Evolutionary conservation across 352 stramenopile species (phyloP).

Genomic region (Pythium biforme): DNA sequence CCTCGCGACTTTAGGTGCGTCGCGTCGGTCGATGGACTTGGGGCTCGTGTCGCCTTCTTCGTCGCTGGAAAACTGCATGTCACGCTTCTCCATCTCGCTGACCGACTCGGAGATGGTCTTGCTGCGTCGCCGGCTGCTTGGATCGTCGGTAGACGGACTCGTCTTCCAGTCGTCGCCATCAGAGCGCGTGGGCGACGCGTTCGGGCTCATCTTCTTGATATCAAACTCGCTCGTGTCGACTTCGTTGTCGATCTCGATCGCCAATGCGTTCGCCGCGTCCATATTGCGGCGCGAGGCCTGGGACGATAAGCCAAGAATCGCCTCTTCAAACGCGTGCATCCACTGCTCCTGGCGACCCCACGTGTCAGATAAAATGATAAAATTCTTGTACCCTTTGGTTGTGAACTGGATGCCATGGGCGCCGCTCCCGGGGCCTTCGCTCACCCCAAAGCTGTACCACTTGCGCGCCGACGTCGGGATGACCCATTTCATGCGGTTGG

Average conservation of each 20-base stretch:
- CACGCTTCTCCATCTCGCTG: slow-evolving; percentile 34
- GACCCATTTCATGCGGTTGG: slow-evolving; percentile 89
- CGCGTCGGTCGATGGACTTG: not conserved
- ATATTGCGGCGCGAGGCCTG: slow-evolving; percentile 56
- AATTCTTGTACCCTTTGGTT: slow-evolving; percentile 88
- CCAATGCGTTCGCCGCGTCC: slow-evolving; percentile 66
- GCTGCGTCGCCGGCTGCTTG: slow-evolving; percentile 27
- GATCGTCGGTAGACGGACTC: slow-evolving; percentile 10
- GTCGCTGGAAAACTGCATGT: slow-evolving; percentile 33
- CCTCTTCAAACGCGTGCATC: slow-evolving; percentile 82
- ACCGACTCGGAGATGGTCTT: slow-evolving; percentile 41
- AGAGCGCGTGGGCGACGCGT: slow-evolving; percentile 11
- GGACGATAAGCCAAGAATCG: slow-evolving; percentile 60
- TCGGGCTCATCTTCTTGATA: slow-evolving; percentile 30
- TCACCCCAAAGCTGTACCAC: slow-evolving; percentile 86
- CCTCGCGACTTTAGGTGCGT: not conserved
- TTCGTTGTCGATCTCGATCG: slow-evolving; percentile 89
- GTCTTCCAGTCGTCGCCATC: slow-evolving; percentile 15
- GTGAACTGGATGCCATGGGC: slow-evolving; percentile 85
- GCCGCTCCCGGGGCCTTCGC: slow-evolving; percentile 74
- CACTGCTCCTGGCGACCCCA: slow-evolving; percentile 87
- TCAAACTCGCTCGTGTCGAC: slow-evolving; percentile 79
- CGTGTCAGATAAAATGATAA: slow-evolving; percentile 83
- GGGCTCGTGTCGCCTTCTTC: slow-evolving; percentile 19
- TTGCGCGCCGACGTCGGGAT: slow-evolving; percentile 84